phyloP scores from a whole-genome alignment of 345 rosid genomes.

The Lumnitzera racemosa region DNA sequence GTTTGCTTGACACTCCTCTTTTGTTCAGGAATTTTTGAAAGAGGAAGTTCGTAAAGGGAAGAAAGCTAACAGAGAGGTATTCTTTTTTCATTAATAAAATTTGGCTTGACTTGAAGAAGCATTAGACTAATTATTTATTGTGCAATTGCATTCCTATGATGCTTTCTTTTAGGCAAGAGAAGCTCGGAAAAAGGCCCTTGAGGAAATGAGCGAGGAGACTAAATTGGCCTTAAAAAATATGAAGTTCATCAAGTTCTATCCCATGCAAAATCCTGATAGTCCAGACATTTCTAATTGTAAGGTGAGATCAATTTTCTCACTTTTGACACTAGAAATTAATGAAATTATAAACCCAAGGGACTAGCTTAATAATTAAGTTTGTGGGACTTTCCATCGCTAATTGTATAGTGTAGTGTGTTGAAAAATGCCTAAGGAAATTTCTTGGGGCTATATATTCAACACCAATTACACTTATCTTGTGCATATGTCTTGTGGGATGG shows the following conservation, averaged over 20 bases:
- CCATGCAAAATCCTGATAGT: conserved; percentile 53
- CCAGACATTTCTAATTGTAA: conserved; percentile 69
- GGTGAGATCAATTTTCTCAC: conserved; percentile 26
- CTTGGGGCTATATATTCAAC: too few relatives aligned
- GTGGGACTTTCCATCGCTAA: too few relatives aligned
- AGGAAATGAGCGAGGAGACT: conserved; percentile 77
- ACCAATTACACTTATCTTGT: too few relatives aligned
- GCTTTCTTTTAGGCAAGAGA: conserved; percentile 59
- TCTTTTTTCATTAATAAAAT: neutral
- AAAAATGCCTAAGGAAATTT: too few relatives aligned
- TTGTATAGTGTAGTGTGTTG: too few relatives aligned
- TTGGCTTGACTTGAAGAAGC: too few relatives aligned
- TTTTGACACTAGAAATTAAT: neutral
- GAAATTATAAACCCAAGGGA: too few relatives aligned
- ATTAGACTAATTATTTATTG: neutral
- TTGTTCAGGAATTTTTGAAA: conserved; percentile 60
- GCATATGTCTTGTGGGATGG: too few relatives aligned
- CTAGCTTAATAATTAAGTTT: too few relatives aligned
- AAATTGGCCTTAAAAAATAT: conserved; percentile 53
- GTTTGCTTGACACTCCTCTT: neutral
- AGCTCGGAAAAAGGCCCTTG: conserved; percentile 67
- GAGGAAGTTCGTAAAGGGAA: conserved; percentile 85
- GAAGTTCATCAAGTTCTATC: conserved; percentile 96
- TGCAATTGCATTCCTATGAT: conserved; percentile 4
- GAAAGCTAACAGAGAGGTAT: conserved; percentile 80